phyloP scores from a whole-genome alignment of 768 basidiomycete species.

The Crepidotus variabilis region DNA sequence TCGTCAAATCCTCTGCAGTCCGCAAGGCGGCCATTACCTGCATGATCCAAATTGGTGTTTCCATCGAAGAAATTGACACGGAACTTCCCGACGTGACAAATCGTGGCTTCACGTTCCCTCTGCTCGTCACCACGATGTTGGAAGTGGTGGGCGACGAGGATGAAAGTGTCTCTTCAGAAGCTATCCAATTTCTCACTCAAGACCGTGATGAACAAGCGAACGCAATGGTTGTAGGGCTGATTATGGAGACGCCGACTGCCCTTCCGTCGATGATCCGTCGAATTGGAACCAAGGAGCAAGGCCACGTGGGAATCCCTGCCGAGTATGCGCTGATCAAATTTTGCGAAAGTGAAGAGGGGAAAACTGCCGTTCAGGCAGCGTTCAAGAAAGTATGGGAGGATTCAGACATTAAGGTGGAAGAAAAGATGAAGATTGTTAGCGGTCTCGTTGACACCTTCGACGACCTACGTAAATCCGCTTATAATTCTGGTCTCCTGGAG shows the following conservation, averaged over 20 bases:
- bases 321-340: constrained; percentile 11
- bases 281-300: constrained; percentile 6
- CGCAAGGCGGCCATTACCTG: constrained; percentile 10
- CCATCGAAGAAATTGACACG: constrained; percentile 6
- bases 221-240: background rate
- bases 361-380: constrained; percentile 1
- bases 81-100: background rate
- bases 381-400: constrained; percentile 8
- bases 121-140: background rate
- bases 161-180: too few relatives aligned
- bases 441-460: constrained; percentile 9
- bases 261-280: background rate
- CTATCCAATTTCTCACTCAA: too few relatives aligned
- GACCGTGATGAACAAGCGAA: constrained; percentile 3
- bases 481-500: constrained; percentile 7
- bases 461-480: constrained; percentile 1
- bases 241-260: constrained; percentile 1
- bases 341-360: background rate
- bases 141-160: too few relatives aligned
- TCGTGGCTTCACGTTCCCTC: background rate
- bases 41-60: constrained; percentile 7
- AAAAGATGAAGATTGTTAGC: constrained; percentile 7
- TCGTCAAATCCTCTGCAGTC: background rate
- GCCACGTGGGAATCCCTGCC: constrained; percentile 4
- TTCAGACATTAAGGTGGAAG: constrained; percentile 2